phyloP scores from a whole-genome alignment of 2,329 filamentous ascomycete species.

The Fusarium incarnatum region DNA sequence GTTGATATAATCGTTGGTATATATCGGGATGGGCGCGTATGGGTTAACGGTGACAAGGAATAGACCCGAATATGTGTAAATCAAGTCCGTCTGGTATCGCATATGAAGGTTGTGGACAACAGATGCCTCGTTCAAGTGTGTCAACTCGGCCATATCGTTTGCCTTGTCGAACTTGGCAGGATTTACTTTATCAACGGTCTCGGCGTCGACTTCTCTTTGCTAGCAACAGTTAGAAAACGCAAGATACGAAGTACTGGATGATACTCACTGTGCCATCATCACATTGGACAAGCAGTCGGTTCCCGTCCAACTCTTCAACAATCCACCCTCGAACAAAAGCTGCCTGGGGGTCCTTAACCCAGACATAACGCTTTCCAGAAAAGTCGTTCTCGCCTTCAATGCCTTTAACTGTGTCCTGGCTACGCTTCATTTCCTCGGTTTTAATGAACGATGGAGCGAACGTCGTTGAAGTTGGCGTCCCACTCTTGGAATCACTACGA shows the following conservation, averaged over 20 bases:
- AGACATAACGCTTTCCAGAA: slow-evolving; percentile 97
- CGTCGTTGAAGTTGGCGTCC: slow-evolving; percentile 76
- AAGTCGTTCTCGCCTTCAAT: slow-evolving; percentile 99
- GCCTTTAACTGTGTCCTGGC: slow-evolving; percentile 69
- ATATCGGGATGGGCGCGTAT: slow-evolving; percentile 94
- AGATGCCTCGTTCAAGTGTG: slow-evolving; percentile 96
- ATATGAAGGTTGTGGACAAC: slow-evolving; percentile 97
- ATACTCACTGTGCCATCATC: slow-evolving; percentile 85
- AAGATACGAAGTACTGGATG: background rate
- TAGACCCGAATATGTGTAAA: slow-evolving; percentile 97
- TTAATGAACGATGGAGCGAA: slow-evolving; percentile 98
- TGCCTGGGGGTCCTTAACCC: slow-evolving; percentile 86
- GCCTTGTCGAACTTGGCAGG: slow-evolving; percentile 99
- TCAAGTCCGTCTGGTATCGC: slow-evolving; percentile 94
- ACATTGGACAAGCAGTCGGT: slow-evolving; percentile 85
- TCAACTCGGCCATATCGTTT: slow-evolving; percentile 98
- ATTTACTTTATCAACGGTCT: slow-evolving; percentile 98
- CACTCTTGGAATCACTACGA: slow-evolving; percentile 72
- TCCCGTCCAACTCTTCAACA: slow-evolving; percentile 79
- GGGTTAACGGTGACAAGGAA: slow-evolving; percentile 98
- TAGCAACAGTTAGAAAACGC: slow-evolving; percentile 52
- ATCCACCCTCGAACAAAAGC: slow-evolving; percentile 96
- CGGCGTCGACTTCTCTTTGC: slow-evolving; percentile 87
- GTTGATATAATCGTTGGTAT: slow-evolving; percentile 95
- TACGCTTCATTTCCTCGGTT: slow-evolving; percentile 76